Evolutionary conservation across 306 rosid genomes (phyloP), one percentile per base, ranked within the genome.

Genomic region (Fagus sylvatica): DNA sequence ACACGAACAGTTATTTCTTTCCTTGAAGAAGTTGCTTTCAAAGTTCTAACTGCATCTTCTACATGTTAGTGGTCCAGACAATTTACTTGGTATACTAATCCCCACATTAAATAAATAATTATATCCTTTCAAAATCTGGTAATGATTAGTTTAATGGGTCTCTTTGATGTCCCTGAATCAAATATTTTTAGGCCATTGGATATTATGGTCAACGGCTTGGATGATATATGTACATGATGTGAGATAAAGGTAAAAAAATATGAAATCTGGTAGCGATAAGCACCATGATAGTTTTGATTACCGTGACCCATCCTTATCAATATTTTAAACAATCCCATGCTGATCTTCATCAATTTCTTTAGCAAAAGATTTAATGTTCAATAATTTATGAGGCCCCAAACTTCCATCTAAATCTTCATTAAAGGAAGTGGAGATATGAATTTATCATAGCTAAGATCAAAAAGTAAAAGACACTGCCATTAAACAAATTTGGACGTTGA

Each of bases 361-460:
- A 28, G 55, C 74, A 65, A 73, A 65, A 48, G 62, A 76, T 76
- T 61, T 72, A 48, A 19, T 39, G 71, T 49, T 76, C 71, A 65
- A 64, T 83, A 61, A 40, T 83, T 69, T 75, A 73, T 19, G 75
- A 85, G 75, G 83, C 79, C 74, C 81, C 65, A 11, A 79, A 78
- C 79, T 81, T 85, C 74, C 55, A 46, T 76, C 70, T 69, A 74
- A 72, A 86, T 89, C 94, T 85, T 85, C 87, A 76, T 86, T 28
- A 83, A 91, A 89, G 92, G 84, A n/a, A 66, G 90, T 73, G 95
- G 56, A 76, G 89, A 89, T 85, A 75, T 85, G 84, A 79, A 22
- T 76, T 37, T 69, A 46, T 69, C 48, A 70, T 62, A 72, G 82
- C 69, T 73, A 60, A 22, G 74, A 60, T 69, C 46, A 62, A 54